These are phyloP conservation scores for Pseudogymnoascus sp. DNA, from an alignment of 2,329 filamentous ascomycete genomes.

Conservation along the genomic window DNA sequence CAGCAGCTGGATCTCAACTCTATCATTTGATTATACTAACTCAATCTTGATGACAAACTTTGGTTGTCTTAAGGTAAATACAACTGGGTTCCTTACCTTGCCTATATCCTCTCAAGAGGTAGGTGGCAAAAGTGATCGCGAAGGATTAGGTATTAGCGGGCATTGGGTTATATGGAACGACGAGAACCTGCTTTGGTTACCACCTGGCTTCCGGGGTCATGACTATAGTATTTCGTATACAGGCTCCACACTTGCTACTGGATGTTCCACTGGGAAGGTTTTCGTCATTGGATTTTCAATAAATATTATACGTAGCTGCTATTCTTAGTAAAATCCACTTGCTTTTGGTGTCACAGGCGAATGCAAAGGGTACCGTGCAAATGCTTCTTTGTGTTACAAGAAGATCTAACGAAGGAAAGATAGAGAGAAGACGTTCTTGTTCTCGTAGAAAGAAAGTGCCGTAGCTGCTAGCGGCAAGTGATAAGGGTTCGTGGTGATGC, in stretches of 20 bases:
- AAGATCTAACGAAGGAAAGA: not conserved
- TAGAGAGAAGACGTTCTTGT: not conserved
- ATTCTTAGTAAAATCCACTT: not conserved
- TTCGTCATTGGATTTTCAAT: not conserved
- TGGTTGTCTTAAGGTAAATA: conserved; percentile 16
- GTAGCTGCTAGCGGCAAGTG: not conserved
- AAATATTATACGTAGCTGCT: not conserved
- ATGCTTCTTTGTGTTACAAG: not conserved
- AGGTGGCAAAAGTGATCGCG: conserved; percentile 12
- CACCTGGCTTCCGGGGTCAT: conserved; percentile 15
- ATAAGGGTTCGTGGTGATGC: too few relatives aligned
- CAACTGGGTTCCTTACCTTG: conserved; percentile 9
- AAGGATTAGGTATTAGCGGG: conserved; percentile 16
- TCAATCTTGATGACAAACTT: conserved; percentile 17
- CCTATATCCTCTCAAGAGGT: conserved; percentile 15
- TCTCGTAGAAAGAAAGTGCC: not conserved
- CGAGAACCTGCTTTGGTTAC: conserved; percentile 20
- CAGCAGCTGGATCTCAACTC: conserved; percentile 16
- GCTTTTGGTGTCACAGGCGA: not conserved
- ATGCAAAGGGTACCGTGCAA: not conserved
- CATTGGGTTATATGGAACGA: conserved; percentile 15
- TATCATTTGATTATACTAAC: conserved; percentile 17
- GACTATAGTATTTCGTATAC: conserved; percentile 13
- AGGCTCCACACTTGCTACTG: conserved; percentile 13
- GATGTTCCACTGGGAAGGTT: not conserved